Evolutionary conservation across 176 grass and related monocot species (phyloP).

Genomic region (Aegilops sharonensis): DNA sequence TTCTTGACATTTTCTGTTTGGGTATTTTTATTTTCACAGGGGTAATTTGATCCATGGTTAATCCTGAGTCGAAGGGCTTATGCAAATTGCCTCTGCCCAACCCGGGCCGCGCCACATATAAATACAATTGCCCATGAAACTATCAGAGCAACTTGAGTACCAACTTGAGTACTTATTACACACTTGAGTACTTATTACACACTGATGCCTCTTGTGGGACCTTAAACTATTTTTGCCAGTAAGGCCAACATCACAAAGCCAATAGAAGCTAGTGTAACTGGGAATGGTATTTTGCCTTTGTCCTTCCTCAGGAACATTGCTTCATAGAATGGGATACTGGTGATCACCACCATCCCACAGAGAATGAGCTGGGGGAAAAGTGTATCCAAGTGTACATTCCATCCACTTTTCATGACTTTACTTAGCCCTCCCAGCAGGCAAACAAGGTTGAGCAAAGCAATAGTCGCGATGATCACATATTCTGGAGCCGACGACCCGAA

Average conservation of each 20-base stretch:
- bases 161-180: not conserved
- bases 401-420: not conserved
- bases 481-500: constrained; percentile 49
- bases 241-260: constrained; percentile 38
- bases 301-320: constrained; percentile 75
- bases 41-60: too few relatives aligned
- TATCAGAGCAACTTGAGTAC: not conserved
- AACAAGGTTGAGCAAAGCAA: constrained; percentile 56
- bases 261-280: constrained; percentile 41
- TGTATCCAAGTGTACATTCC: constrained; percentile 18
- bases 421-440: constrained; percentile 42
- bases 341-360: constrained; percentile 44
- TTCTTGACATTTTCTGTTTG: too few relatives aligned
- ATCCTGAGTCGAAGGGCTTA: too few relatives aligned
- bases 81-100: too few relatives aligned
- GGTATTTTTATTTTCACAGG: too few relatives aligned
- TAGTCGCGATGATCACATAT: constrained; percentile 53
- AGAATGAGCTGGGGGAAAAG: constrained; percentile 51
- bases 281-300: constrained; percentile 49
- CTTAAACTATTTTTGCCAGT: constrained; percentile 40
- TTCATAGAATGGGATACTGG: constrained; percentile 64
- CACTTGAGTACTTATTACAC: not conserved
- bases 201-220: not conserved
- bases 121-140: not conserved
- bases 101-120: not conserved